Base-by-base conservation (phyloP, 2,329 filamentous ascomycete genomes). In the Trichophyton benhamiae region DNA sequence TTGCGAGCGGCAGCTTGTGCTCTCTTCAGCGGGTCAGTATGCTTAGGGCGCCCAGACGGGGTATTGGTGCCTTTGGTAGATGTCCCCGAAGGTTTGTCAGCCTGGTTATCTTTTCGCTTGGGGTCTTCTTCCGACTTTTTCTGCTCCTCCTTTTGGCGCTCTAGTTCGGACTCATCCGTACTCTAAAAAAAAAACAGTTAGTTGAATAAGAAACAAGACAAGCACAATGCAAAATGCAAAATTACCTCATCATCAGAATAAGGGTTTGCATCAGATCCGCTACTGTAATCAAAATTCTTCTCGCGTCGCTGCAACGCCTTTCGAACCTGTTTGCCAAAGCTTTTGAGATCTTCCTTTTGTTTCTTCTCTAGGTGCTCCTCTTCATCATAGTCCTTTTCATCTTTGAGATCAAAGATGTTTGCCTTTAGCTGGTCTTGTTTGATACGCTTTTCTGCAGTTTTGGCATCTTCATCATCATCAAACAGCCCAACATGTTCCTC, bases 281-380 rank as follows among this genome's bases (percentile, higher is more conserved):
- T 87, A 68, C 89, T 88, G 70, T 96, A 96, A 64, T 94, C 88
- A 66, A 85, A 86, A 67, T 95, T 89, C 72, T 89, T 88, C 74
- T 96, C 94, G 59, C 89, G 83, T 75, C 88, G 92, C 67, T 87
- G 85, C 9, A 97, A 80, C 9, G 87, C 85, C 74, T 95, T 95
- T 62, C 88, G 85, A 3, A 91, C 82, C 53, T 83, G 80, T 72
- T 92, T 95, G 64, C 90, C 88, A 61, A 87, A 81, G 65, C 84
- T 83, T 72, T 85, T 88, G 64, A 84, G 79, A 63, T 84, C 80
- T 62, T 88, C 81, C 66, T 87, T 86, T 66, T 88, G 87, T 60
- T 75, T 75, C 66, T 78, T 77, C 69, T 85, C 83, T 67, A 83
- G 77, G 67, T 86, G 76, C 68, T 89, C 85, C 65, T 88, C 82